Evolutionary conservation across 352 stramenopile genomes (phyloP), one percentile per base, ranked within the genome.

Genomic region (Pythium grandisporangium): DNA sequence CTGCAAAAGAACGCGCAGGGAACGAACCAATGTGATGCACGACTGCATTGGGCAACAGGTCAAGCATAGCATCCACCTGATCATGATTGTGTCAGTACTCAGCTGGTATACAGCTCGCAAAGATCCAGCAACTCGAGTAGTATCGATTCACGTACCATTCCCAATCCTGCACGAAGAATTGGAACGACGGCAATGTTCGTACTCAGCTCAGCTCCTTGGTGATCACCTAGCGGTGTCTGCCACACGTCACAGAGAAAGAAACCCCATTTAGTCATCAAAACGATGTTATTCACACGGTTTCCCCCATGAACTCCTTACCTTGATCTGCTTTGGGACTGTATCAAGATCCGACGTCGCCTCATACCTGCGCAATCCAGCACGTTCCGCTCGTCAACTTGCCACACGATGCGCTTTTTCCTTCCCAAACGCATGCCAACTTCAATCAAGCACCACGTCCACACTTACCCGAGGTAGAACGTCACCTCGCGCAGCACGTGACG

Each of bases 381-480:
- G n/a, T n/a, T n/a, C 17, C 20, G 35, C 44, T 33, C 3, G 16
- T 39, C 19, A 38, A 20, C 19, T n/a, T n/a, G n/a, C 13, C 33
- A 38, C 33, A 38, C 21, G 20, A 30, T 40, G 11, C 16, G 11
- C 14, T 42, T 16, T 24, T 22, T n/a, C 4, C 40, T 3, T 5
- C 14, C 30, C 23, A 7, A 26, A 7, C 7, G 16, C 11, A n/a
- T n/a, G n/a, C n/a, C n/a, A n/a, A n/a, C n/a, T n/a, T n/a, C n/a
- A n/a, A n/a, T n/a, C n/a, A n/a, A n/a, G n/a, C n/a, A n/a, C n/a
- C n/a, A n/a, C n/a, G n/a, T n/a, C n/a, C n/a, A 13, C 17, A 81
- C 91, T 51, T 82, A 99, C 57, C 93, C 96, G 16, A 99, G 66
- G 56, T 99, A 98, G 53, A 98, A 98, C 22, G 95, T 99, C 35